Evolutionary conservation across 2,329 filamentous ascomycete genomes (phyloP).

Genomic region (Helotiales sp.): DNA sequence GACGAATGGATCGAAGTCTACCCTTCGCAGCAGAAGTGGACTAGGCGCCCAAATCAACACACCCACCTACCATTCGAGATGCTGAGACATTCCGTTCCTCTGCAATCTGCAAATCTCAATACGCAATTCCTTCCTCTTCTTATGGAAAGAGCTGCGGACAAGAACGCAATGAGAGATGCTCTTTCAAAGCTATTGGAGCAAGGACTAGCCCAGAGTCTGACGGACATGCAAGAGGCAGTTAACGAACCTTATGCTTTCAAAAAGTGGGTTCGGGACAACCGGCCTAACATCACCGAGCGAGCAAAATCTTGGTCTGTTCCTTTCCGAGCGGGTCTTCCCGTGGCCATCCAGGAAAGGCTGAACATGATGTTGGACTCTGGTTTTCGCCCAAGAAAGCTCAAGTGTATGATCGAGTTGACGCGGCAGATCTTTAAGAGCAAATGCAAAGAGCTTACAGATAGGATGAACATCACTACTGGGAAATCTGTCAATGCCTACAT

Average conservation of each 20-base stretch:
- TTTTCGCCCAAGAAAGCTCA: conserved; percentile 52
- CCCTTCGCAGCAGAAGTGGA: conserved; percentile 69
- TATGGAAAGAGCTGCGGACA: conserved; percentile 54
- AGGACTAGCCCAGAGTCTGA: conserved; percentile 53
- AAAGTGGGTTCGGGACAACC: conserved; percentile 51
- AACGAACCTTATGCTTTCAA: conserved; percentile 50
- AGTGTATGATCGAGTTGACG: conserved; percentile 50
- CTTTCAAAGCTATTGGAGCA: conserved; percentile 51
- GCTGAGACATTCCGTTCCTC: conserved; percentile 45
- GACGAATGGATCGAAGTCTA: conserved; percentile 66
- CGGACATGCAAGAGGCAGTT: conserved; percentile 52
- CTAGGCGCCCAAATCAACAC: conserved; percentile 43
- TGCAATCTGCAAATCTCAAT: conserved; percentile 59
- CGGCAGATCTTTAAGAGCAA: conserved; percentile 19
- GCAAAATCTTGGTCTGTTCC: conserved; percentile 27
- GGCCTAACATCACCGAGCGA: conserved; percentile 41
- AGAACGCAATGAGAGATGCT: conserved; percentile 43
- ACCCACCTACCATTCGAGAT: conserved; percentile 67
- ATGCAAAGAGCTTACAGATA: conserved; percentile 43
- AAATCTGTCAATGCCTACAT: conserved; percentile 65
- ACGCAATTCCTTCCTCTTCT: conserved; percentile 69
- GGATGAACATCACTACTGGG: conserved; percentile 60
- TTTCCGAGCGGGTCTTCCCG: conserved; percentile 26
- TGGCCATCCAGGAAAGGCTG: conserved; percentile 47
- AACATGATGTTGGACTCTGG: conserved; percentile 58